Conservation (phyloP, 768 basidiomycete genomes). For the Russula vinacea region DNA sequence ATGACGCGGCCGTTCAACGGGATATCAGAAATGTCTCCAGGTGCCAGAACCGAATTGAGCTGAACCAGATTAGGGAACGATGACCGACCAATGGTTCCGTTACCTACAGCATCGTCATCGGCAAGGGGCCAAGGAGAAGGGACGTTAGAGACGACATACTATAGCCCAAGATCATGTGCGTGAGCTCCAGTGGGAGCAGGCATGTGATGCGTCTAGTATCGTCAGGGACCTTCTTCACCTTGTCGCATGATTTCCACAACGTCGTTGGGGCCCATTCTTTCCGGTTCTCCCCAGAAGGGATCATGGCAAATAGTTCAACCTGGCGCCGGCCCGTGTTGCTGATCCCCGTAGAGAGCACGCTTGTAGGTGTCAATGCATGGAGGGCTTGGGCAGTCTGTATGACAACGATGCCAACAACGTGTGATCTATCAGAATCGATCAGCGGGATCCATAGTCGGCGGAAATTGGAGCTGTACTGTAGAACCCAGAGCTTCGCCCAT, state of each 20-base stretch:
- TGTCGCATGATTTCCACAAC: conserved; percentile 34
- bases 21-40: conserved; percentile 44
- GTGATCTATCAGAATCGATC: conserved; percentile 20
- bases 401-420: conserved; percentile 17
- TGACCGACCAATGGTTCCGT: conserved; percentile 34
- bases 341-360: conserved; percentile 31
- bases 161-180: conserved; percentile 59
- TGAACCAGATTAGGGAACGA: conserved; percentile 32
- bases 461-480: conserved; percentile 17
- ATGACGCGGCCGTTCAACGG: conserved; percentile 50
- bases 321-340: conserved; percentile 21
- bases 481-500: background rate
- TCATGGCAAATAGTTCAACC: conserved; percentile 3
- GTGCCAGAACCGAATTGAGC: conserved; percentile 29
- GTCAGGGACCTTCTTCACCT: conserved; percentile 8
- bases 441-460: background rate
- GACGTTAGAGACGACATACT: conserved; percentile 34
- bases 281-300: conserved; percentile 7
- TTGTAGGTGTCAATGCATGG: conserved; percentile 20
- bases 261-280: conserved; percentile 28
- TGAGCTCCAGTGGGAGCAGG: conserved; percentile 51
- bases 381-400: conserved; percentile 20
- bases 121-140: background rate
- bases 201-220: conserved; percentile 28
- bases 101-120: conserved; percentile 30